Evolutionary conservation across 2,329 filamentous ascomycete genomes (phyloP).

Genomic region (Hymenoscyphus salicellus): DNA sequence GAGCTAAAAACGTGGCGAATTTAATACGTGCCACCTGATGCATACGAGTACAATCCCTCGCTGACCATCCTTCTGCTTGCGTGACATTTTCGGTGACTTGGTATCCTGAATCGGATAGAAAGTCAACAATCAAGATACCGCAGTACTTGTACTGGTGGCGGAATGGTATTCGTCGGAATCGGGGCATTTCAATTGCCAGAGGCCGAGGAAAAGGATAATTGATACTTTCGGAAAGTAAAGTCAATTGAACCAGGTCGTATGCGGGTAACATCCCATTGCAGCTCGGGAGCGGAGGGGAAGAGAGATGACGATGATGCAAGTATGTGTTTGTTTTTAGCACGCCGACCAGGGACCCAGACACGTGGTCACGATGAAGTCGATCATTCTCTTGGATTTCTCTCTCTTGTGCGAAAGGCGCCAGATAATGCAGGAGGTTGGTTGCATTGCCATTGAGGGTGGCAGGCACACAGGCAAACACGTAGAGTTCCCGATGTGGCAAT

Average conservation of each 20-base stretch:
- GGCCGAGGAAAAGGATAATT: background rate
- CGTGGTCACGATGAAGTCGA: slow-evolving; percentile 11
- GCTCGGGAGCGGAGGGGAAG: background rate
- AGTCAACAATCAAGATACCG: too few relatives aligned
- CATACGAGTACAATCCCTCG: too few relatives aligned
- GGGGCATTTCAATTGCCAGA: background rate
- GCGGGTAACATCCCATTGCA: background rate
- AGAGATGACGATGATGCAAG: background rate
- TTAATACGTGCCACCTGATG: background rate
- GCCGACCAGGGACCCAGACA: slow-evolving; percentile 4
- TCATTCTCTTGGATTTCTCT: background rate
- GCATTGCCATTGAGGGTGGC: background rate
- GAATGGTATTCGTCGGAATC: background rate
- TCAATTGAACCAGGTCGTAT: background rate
- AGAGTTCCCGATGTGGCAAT: background rate
- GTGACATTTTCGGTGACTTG: too few relatives aligned
- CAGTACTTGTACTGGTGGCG: too few relatives aligned
- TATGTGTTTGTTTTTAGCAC: background rate
- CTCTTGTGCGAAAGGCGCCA: background rate
- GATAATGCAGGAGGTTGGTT: background rate
- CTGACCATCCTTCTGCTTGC: too few relatives aligned
- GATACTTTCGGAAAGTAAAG: background rate
- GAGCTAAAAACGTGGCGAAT: background rate
- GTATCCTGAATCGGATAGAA: too few relatives aligned
- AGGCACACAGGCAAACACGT: slow-evolving; percentile 5